Evolutionary conservation across 495 filamentous ascomycete species (phyloP).

Genomic region (Aspergillus saccharolyticus): DNA sequence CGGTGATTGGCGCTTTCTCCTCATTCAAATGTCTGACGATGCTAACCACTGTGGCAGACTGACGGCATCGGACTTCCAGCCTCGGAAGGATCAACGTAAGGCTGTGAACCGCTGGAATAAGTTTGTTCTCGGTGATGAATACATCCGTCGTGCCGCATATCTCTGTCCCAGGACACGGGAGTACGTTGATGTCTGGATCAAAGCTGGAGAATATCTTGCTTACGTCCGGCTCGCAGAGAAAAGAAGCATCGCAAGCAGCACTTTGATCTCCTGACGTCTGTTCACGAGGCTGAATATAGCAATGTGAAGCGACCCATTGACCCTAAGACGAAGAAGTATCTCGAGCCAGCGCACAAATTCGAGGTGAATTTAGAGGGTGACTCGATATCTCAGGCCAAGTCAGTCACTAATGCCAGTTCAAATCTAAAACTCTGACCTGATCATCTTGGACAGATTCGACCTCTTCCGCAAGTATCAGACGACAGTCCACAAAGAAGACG

Average conservation of each 20-base stretch:
- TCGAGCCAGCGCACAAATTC: constrained; percentile 73
- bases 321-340: constrained; percentile 47
- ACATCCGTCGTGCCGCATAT: constrained; percentile 65
- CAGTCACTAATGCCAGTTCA: constrained; percentile 14
- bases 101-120: constrained; percentile 87
- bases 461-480: constrained; percentile 86
- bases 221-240: constrained; percentile 44
- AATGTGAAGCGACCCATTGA: constrained; percentile 50
- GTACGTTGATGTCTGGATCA: constrained; percentile 34
- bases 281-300: constrained; percentile 66
- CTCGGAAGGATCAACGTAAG: constrained; percentile 78
- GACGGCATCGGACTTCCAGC: constrained; percentile 62
- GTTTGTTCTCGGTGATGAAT: constrained; percentile 73
- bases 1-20: constrained; percentile 7
- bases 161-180: constrained; percentile 73
- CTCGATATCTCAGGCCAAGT: constrained; percentile 84
- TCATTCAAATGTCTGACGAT: constrained; percentile 10
- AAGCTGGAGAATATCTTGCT: constrained; percentile 11
- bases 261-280: constrained; percentile 66
- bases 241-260: constrained; percentile 65
- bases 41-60: constrained; percentile 42
- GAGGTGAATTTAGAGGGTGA: constrained; percentile 76
- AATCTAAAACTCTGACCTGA: background rate
- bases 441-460: constrained; percentile 40
- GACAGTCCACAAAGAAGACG: constrained; percentile 69